These are phyloP conservation scores for Limonium bicolor DNA, from an alignment of 148 eudicot species.

Conservation along the genomic window DNA sequence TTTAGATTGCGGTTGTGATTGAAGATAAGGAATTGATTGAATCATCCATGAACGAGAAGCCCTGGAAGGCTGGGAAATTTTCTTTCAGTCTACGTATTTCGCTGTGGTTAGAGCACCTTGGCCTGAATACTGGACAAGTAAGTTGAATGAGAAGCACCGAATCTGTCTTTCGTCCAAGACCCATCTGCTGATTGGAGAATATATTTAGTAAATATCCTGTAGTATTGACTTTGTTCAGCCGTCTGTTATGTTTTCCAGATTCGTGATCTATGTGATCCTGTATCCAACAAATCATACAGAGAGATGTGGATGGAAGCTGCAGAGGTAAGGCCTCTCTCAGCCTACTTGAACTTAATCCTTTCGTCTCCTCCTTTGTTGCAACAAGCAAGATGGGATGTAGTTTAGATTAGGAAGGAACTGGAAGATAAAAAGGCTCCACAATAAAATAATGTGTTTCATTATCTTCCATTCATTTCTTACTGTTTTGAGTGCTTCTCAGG, in stretches of 20 bases:
- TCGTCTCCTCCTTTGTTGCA: no score
- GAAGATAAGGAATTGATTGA: conserved; percentile 71
- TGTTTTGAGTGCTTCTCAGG: conserved; percentile 20
- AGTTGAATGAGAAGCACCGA: conserved; percentile 7
- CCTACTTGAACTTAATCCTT: no score
- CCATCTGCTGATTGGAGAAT: background rate
- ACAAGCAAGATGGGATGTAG: no score
- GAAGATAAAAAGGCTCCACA: background rate
- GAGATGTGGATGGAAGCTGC: conserved; percentile 73
- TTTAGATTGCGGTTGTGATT: conserved; percentile 64
- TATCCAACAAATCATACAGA: conserved; percentile 51
- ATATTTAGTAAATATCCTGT: background rate
- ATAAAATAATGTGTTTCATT: background rate
- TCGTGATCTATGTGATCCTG: conserved; percentile 54
- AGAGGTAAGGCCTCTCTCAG: conserved; percentile 30
- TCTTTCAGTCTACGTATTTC: conserved; percentile 60
- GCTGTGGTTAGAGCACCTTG: conserved; percentile 96
- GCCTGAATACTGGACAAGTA: conserved; percentile 59
- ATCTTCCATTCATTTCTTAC: background rate
- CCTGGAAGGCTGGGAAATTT: conserved; percentile 93
- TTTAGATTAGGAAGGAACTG: background rate
- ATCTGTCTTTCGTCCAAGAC: background rate
- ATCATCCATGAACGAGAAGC: conserved; percentile 65
- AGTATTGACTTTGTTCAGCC: no score
- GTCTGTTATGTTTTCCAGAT: conserved; percentile 32